These are phyloP conservation scores for Gaillardinia entomophila DNA, from an alignment of 805 yeast genomes.

Conservation along the genomic window DNA sequence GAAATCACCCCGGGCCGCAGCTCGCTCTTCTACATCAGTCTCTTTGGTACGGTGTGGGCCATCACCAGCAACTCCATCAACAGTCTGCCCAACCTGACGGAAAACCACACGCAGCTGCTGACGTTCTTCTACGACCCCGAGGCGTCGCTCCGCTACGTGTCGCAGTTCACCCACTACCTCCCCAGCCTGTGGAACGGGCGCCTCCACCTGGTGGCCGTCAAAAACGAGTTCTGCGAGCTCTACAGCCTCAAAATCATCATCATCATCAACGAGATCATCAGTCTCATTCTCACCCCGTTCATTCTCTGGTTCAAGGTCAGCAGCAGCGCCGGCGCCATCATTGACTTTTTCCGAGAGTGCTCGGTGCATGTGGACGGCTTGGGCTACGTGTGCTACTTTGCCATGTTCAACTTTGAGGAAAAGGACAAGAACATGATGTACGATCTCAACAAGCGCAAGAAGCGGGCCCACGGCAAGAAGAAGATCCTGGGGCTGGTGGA, in stretches of 20 bases:
- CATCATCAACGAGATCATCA: constrained; percentile 70
- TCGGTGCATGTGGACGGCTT: constrained; percentile 90
- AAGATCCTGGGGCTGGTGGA: constrained; percentile 6
- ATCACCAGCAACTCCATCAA: constrained; percentile 61
- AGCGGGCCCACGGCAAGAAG: constrained; percentile 2
- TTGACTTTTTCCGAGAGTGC: constrained; percentile 87
- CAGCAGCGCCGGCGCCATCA: constrained; percentile 61
- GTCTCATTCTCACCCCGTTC: constrained; percentile 81
- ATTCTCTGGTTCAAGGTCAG: constrained; percentile 84
- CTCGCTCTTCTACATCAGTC: constrained; percentile 79
- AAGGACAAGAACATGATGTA: constrained; percentile 42
- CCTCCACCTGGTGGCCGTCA: constrained; percentile 80
- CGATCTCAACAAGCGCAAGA: constrained; percentile 17
- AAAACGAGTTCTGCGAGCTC: constrained; percentile 71
- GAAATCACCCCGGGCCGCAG: constrained; percentile 80
- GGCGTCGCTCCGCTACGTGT: constrained; percentile 69
- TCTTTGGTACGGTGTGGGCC: constrained; percentile 87
- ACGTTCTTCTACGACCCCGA: constrained; percentile 85
- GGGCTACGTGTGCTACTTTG: constrained; percentile 91
- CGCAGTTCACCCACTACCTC: constrained; percentile 84
- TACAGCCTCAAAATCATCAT: constrained; percentile 71
- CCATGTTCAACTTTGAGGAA: constrained; percentile 80
- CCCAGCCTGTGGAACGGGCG: constrained; percentile 85
- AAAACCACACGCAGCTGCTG: constrained; percentile 17
- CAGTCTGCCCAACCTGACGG: constrained; percentile 14